Evolutionary conservation across 2,329 filamentous ascomycete species (phyloP).

Genomic region (Exophiala spinifera): DNA sequence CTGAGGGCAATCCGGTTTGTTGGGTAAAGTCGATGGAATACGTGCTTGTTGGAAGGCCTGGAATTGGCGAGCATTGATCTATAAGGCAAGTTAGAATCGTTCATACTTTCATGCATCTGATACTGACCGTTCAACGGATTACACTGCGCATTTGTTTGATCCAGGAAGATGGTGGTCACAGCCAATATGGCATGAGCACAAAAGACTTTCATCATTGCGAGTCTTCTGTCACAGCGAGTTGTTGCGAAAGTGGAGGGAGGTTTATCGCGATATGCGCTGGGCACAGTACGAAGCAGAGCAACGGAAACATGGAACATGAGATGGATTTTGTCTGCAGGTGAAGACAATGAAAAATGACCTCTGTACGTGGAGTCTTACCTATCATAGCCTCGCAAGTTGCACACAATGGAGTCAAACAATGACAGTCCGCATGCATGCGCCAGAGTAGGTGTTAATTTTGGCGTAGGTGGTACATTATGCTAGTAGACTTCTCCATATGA

Average conservation of each 20-base stretch:
- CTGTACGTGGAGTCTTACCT: conserved; percentile 3
- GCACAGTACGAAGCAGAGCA: not conserved
- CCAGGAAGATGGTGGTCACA: not conserved
- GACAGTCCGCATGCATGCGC: conserved; percentile 12
- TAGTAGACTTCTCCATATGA: too few relatives aligned
- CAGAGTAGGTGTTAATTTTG: not conserved
- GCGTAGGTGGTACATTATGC: too few relatives aligned
- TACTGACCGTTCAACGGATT: conserved; percentile 22
- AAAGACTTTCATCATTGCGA: conserved; percentile 4
- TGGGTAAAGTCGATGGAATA: conserved; percentile 79
- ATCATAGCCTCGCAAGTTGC: not conserved
- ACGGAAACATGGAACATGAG: not conserved
- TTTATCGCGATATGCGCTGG: not conserved
- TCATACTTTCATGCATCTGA: not conserved
- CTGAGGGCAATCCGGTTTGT: conserved; percentile 57
- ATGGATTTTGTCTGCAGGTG: conserved; percentile 5
- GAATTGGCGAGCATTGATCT: conserved; percentile 63
- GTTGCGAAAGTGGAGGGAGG: not conserved
- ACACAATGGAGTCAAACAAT: conserved; percentile 15
- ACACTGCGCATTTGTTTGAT: conserved; percentile 12
- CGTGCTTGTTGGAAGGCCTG: conserved; percentile 70
- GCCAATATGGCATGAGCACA: conserved; percentile 6
- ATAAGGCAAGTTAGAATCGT: conserved; percentile 4
- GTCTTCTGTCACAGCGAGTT: not conserved
- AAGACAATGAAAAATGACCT: conserved; percentile 13